Conservation (phyloP, 179 eudicot genomes). For the Camellia oleifera region DNA sequence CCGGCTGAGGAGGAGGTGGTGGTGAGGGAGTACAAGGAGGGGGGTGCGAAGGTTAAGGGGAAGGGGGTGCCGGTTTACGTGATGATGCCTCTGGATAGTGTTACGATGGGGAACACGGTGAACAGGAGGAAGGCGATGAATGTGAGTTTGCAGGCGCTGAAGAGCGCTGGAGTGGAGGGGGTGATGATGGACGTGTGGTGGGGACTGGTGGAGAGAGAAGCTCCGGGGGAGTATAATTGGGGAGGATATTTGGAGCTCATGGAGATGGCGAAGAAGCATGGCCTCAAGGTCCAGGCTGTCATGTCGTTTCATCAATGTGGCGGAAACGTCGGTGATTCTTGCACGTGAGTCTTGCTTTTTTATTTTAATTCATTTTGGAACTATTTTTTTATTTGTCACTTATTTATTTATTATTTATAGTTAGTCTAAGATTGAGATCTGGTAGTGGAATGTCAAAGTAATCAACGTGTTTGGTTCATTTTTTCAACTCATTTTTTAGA, state of each 20-base stretch:
- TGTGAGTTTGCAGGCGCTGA: constrained; percentile 83
- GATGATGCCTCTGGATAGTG: constrained; percentile 99
- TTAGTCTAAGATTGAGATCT: background rate
- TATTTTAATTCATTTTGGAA: background rate
- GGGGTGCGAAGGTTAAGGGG: constrained; percentile 18
- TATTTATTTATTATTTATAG: background rate
- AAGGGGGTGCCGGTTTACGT: constrained; percentile 90
- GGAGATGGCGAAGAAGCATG: constrained; percentile 75
- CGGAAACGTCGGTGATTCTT: constrained; percentile 94
- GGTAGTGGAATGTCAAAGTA: background rate
- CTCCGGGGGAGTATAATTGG: constrained; percentile 82
- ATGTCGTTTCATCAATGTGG: constrained; percentile 98
- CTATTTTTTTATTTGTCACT: background rate
- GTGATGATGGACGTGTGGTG: constrained; percentile 99
- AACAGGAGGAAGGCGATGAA: constrained; percentile 89
- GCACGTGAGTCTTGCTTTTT: constrained; percentile 47
- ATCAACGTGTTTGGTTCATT: background rate
- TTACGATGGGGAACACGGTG: constrained; percentile 65
- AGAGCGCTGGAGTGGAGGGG: constrained; percentile 95
- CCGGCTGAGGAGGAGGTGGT: constrained; percentile 12
- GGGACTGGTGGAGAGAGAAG: constrained; percentile 93
- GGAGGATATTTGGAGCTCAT: constrained; percentile 80
- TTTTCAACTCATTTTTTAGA: no score
- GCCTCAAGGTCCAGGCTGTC: constrained; percentile 89
- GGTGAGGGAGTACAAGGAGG: constrained; percentile 25